Evolutionary conservation across 345 rosid genomes (phyloP), one percentile per base, ranked within the genome.

Genomic region (Cochlearia excelsa): DNA sequence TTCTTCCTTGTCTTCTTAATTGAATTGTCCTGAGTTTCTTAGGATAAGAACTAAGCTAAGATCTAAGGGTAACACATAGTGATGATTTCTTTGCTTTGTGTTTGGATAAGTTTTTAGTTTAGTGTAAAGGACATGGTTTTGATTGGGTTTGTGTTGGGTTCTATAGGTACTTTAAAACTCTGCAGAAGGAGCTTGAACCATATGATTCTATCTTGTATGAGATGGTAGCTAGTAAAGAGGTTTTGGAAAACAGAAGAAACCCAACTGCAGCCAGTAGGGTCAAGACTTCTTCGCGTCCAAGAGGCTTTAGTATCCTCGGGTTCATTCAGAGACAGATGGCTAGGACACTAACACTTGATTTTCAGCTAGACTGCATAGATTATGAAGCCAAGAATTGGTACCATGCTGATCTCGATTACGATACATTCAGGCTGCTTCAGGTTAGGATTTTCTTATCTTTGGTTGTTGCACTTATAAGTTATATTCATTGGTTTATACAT

Each of bases 391-490:
- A 80, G 66, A 93, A 87, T 59, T 93, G 97, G 94, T 82, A 77
- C 72, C 97, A 89, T 56, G 99, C 99, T 23, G 99, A 93, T 84
- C 99, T 93, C 38, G 99, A 89, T 62, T 81, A 68, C 39, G 97
- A 89, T 79, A 93, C 99, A 4, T 93, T 89, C 80, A 77, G 79
- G 69, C 75, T 76, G 44, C 99, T 93, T 80, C 99, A 93, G 99
- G 99, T 92, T 70, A 44, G 63, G 16, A 33, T 33, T 33, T 16
- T 16, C 23, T 16, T 16, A 16, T 16, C 23, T 33, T 33, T 33
- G 35, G 35, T 33, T 33, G 35, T 33, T 33, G 35, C 35, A 16
- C 0, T 33, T 33, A 3, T 5, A 1, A 33, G 55, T 59, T 44
- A 1, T 33, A 26, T 34, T 28, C 4, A 33, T 11, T 39, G 50